phyloP scores from a whole-genome alignment of 1,139 yeast species.

The Pichia sp. region DNA sequence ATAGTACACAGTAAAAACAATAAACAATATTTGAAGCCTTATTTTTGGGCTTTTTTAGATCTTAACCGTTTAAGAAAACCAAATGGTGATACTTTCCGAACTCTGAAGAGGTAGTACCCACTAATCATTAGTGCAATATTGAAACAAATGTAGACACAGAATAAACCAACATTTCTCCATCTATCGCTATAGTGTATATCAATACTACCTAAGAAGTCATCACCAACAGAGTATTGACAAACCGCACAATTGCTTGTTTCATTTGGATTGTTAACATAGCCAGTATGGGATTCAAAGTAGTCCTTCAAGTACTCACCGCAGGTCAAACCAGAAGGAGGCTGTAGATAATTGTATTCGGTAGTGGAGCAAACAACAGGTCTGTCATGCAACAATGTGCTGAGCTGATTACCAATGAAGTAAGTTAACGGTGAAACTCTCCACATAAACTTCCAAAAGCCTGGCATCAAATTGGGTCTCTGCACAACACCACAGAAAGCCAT shows the following conservation, averaged over 20 bases:
- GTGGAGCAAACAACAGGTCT: slow-evolving; percentile 45
- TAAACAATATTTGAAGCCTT: too few relatives aligned
- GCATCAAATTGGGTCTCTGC: slow-evolving; percentile 48
- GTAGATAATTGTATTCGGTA: slow-evolving; percentile 42
- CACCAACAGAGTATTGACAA: slow-evolving; percentile 49
- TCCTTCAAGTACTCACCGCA: slow-evolving; percentile 45
- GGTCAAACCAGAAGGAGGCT: slow-evolving; percentile 49
- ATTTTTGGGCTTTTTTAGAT: too few relatives aligned
- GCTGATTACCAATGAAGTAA: slow-evolving; percentile 51
- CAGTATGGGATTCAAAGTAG: slow-evolving; percentile 33
- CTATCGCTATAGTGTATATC: slow-evolving; percentile 39
- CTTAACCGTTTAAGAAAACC: too few relatives aligned
- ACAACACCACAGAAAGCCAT: slow-evolving; percentile 58
- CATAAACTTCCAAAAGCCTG: slow-evolving; percentile 68
- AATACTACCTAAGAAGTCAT: slow-evolving; percentile 41
- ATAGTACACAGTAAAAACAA: too few relatives aligned
- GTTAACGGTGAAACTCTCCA: slow-evolving; percentile 63
- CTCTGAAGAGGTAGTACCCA: slow-evolving; percentile 13
- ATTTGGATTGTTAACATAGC: slow-evolving; percentile 46
- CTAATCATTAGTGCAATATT: slow-evolving; percentile 29
- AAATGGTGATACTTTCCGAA: slow-evolving; percentile 7
- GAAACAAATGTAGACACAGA: slow-evolving; percentile 50
- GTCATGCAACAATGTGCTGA: slow-evolving; percentile 45
- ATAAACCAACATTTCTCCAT: slow-evolving; percentile 64
- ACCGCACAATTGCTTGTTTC: slow-evolving; percentile 49